These are phyloP conservation scores for Eimeria praecox DNA, from an alignment of 169 alveolate species.

Conservation along the genomic window DNA sequence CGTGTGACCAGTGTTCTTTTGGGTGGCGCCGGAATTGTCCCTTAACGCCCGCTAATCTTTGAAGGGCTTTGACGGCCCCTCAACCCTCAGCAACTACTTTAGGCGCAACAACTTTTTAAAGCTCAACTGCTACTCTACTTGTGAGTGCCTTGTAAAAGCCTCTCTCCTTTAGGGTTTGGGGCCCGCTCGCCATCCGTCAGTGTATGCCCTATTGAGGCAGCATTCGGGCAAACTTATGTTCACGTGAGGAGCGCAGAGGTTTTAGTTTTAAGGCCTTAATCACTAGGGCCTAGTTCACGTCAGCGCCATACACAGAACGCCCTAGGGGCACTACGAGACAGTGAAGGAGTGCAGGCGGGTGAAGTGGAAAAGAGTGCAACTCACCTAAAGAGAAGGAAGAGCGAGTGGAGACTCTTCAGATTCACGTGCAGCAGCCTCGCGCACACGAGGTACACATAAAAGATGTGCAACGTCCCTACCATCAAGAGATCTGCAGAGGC, in stretches of 20 bases:
- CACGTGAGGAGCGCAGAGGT: neutral
- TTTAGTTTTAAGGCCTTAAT: neutral
- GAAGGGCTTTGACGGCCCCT: neutral
- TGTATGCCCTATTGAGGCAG: neutral
- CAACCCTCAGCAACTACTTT: neutral
- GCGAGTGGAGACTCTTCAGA: constrained; percentile 69
- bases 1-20: neutral
- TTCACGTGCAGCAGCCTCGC: constrained; percentile 69
- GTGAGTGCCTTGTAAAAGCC: neutral
- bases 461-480: constrained; percentile 70
- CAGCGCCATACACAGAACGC: neutral
- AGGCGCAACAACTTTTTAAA: neutral
- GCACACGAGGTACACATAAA: constrained; percentile 77
- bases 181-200: neutral
- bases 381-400: constrained; percentile 78
- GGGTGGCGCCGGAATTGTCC: neutral
- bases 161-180: neutral
- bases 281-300: neutral
- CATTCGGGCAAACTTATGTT: neutral
- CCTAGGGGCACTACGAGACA: neutral
- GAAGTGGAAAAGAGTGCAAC: neutral
- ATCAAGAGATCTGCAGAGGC: constrained; percentile 64
- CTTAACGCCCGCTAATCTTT: neutral
- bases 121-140: neutral
- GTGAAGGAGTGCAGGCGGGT: neutral